Evolutionary conservation across 2,329 filamentous ascomycete species (phyloP).

Genomic region (Eutypella sp.): DNA sequence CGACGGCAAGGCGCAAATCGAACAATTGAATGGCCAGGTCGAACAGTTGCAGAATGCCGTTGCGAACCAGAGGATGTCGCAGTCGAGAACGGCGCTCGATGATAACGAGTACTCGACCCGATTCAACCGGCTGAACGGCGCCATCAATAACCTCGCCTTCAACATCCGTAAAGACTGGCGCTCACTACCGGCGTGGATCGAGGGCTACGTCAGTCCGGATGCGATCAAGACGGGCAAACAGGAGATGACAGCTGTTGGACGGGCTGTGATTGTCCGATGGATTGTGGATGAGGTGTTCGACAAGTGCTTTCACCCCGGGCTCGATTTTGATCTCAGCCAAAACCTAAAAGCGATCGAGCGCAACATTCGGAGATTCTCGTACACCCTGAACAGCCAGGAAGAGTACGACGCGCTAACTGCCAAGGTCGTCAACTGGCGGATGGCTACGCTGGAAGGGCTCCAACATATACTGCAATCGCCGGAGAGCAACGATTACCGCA

Average conservation of each 20-base stretch:
- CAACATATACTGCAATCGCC: slow-evolving; percentile 62
- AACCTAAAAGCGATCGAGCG: slow-evolving; percentile 82
- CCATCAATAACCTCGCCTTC: slow-evolving; percentile 91
- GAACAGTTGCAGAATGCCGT: slow-evolving; percentile 96
- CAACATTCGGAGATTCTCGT: slow-evolving; percentile 75
- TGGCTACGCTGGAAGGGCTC: slow-evolving; percentile 90
- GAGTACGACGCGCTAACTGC: slow-evolving; percentile 83
- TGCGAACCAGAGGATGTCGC: slow-evolving; percentile 89
- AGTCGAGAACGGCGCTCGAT: slow-evolving; percentile 89
- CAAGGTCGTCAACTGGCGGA: slow-evolving; percentile 88
- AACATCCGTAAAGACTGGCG: slow-evolving; percentile 95
- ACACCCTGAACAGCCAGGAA: slow-evolving; percentile 70
- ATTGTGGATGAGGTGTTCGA: slow-evolving; percentile 88
- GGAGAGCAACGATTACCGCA: slow-evolving; percentile 61
- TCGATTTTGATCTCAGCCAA: slow-evolving; percentile 70
- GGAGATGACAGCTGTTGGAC: slow-evolving; percentile 94
- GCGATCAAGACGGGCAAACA: slow-evolving; percentile 84
- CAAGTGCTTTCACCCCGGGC: slow-evolving; percentile 83
- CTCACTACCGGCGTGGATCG: slow-evolving; percentile 73
- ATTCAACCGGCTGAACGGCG: slow-evolving; percentile 86
- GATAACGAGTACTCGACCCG: slow-evolving; percentile 89
- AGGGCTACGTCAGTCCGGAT: slow-evolving; percentile 74
- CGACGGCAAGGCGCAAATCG: slow-evolving; percentile 88
- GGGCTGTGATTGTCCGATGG: slow-evolving; percentile 85
- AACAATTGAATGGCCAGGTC: slow-evolving; percentile 79